A percentile compares a stretch with the other conserved stretches of the same genome.
phyloP scores from a whole-genome alignment of 305 asterid species.

The Fraxinus nigra region DNA sequence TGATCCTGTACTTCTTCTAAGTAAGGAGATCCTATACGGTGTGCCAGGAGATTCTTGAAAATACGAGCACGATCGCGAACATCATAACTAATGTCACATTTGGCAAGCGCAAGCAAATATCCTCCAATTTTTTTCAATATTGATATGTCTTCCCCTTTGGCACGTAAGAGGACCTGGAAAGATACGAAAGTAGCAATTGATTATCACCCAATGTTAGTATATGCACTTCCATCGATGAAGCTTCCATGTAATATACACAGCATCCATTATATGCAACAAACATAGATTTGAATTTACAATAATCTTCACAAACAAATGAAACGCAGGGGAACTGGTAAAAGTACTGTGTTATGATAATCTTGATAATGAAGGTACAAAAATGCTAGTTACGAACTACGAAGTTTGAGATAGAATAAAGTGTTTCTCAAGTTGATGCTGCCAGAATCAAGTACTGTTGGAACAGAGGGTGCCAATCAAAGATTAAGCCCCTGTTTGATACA shows the following conservation, averaged over 20 bases:
- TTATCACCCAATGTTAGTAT: slow-evolving; percentile 8
- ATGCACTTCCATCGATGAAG: slow-evolving; percentile 12
- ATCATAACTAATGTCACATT: slow-evolving; percentile 79
- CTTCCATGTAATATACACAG: slow-evolving; percentile 9
- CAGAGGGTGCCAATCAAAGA: not conserved
- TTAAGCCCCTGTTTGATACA: not conserved
- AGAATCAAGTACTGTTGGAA: not conserved
- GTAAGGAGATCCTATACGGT: slow-evolving; percentile 36
- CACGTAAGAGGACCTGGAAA: slow-evolving; percentile 67
- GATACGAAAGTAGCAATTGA: slow-evolving; percentile 16
- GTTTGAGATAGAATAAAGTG: not conserved
- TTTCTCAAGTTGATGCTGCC: not conserved
- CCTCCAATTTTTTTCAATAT: slow-evolving; percentile 40
- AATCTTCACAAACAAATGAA: slow-evolving; percentile 11
- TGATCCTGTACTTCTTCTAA: slow-evolving; percentile 41
- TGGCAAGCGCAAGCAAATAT: slow-evolving; percentile 84
- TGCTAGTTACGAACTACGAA: not conserved
- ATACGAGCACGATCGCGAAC: slow-evolving; percentile 91
- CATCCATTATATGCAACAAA: slow-evolving; percentile 19
- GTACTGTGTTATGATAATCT: not conserved
- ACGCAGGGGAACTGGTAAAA: slow-evolving; percentile 3
- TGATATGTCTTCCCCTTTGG: slow-evolving; percentile 52
- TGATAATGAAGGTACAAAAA: slow-evolving; percentile 9
- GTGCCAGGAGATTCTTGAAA: slow-evolving; percentile 56
- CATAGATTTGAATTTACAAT: slow-evolving; percentile 2